Percentiles rank a stretch among this genome's conserved stretches.
phyloP scores from a whole-genome alignment of 768 basidiomycete genomes.

The Coprinellus micaceus region DNA sequence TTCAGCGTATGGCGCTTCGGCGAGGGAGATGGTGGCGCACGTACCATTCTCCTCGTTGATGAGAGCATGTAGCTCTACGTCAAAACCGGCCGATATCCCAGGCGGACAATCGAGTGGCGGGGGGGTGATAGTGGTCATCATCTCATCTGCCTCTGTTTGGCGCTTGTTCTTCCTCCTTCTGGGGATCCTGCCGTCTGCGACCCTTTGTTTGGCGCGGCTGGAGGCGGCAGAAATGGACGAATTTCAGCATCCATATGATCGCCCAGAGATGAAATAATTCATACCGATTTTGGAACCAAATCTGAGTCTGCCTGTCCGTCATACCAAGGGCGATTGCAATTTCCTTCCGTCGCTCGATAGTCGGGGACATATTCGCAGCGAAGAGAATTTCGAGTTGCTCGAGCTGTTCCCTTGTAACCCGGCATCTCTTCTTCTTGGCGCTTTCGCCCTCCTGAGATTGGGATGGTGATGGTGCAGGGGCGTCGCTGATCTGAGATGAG shows the following conservation, averaged over 20 bases:
- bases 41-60: conserved; percentile 76
- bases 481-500: neutral
- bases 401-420: conserved; percentile 80
- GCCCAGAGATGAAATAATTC: conserved; percentile 14
- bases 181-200: conserved; percentile 53
- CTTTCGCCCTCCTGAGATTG: neutral
- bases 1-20: neutral
- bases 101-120: conserved; percentile 40
- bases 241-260: neutral
- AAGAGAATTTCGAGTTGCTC: conserved; percentile 71
- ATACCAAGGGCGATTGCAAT: conserved; percentile 74
- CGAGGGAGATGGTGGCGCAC: conserved; percentile 21
- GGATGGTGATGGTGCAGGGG: neutral
- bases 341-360: conserved; percentile 65
- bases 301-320: conserved; percentile 84
- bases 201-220: conserved; percentile 81
- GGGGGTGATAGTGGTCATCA: conserved; percentile 31
- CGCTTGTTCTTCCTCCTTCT: conserved; percentile 23
- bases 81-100: conserved; percentile 46
- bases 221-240: neutral
- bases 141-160: conserved; percentile 6
- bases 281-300: conserved; percentile 87
- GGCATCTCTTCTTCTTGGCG: conserved; percentile 51
- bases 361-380: conserved; percentile 64
- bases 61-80: conserved; percentile 58